phyloP scores from a whole-genome alignment of 2,329 filamentous ascomycete species.

The Didymella keratinophila region DNA sequence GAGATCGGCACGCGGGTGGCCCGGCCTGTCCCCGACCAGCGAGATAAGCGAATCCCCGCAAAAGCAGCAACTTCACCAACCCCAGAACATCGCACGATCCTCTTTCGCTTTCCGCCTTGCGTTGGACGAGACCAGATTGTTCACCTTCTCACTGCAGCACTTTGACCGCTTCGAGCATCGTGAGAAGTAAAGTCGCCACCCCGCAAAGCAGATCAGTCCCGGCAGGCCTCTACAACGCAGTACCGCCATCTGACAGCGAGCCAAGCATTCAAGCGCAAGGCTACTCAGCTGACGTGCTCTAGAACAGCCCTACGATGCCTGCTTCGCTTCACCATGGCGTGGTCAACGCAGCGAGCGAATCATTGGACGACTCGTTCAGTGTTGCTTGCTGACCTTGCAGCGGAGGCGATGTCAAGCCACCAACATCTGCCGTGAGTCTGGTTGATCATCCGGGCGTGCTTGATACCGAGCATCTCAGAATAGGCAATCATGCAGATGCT shows the following conservation, averaged over 20 bases:
- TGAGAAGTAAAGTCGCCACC: neutral
- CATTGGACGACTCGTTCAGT: neutral
- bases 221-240: neutral
- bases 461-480: conserved; percentile 15
- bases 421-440: neutral
- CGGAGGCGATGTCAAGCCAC: neutral
- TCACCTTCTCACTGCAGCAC: neutral
- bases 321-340: conserved; percentile 19
- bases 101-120: neutral
- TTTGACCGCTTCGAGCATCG: neutral
- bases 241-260: neutral
- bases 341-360: conserved; percentile 8
- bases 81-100: conserved; percentile 3
- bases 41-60: conserved; percentile 18
- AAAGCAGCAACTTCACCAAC: conserved; percentile 11
- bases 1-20: conserved; percentile 5
- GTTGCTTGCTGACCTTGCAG: conserved; percentile 8
- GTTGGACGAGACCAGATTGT: neutral
- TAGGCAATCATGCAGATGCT: conserved; percentile 8
- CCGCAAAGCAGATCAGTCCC: neutral
- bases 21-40: neutral
- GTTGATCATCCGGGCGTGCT: conserved; percentile 1
- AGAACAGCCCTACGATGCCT: conserved; percentile 24
- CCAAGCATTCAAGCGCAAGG: conserved; percentile 6
- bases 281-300: conserved; percentile 30